These are phyloP conservation scores for Didymella arachidicola DNA, from an alignment of 2,329 filamentous ascomycete genomes.

Conservation along the genomic window DNA sequence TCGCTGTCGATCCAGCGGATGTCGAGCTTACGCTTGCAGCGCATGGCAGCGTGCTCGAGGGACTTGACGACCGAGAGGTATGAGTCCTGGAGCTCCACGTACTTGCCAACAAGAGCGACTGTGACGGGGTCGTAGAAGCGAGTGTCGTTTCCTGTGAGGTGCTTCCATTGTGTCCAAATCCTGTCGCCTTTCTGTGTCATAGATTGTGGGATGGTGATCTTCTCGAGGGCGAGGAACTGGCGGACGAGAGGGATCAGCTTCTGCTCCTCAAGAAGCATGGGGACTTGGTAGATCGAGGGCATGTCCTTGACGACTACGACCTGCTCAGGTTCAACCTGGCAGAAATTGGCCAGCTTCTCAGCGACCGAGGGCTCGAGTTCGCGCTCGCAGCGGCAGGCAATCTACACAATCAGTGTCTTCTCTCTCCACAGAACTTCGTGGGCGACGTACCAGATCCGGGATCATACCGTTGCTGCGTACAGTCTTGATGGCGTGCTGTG, in stretches of 20 bases:
- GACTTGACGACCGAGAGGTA: constrained; percentile 87
- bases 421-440: neutral
- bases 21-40: constrained; percentile 78
- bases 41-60: constrained; percentile 91
- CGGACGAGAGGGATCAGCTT: constrained; percentile 73
- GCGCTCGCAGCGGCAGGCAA: constrained; percentile 89
- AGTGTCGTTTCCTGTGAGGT: constrained; percentile 71
- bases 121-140: constrained; percentile 73
- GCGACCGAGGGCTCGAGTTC: constrained; percentile 77
- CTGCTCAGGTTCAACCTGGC: constrained; percentile 84
- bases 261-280: constrained; percentile 87
- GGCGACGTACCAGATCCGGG: constrained; percentile 63
- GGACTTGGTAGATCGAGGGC: constrained; percentile 90
- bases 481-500: constrained; percentile 86
- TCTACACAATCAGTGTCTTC: constrained; percentile 58
- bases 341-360: constrained; percentile 87
- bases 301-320: constrained; percentile 90
- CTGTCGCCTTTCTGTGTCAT: constrained; percentile 68
- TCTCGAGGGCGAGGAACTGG: constrained; percentile 70
- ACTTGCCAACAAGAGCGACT: constrained; percentile 93
- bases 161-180: constrained; percentile 83
- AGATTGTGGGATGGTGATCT: constrained; percentile 60
- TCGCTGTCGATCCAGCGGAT: constrained; percentile 86
- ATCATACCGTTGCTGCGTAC: constrained; percentile 78
- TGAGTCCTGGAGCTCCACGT: constrained; percentile 82